phyloP scores from a whole-genome alignment of 129 eudicot genomes.

The Kitagawia praeruptora region DNA sequence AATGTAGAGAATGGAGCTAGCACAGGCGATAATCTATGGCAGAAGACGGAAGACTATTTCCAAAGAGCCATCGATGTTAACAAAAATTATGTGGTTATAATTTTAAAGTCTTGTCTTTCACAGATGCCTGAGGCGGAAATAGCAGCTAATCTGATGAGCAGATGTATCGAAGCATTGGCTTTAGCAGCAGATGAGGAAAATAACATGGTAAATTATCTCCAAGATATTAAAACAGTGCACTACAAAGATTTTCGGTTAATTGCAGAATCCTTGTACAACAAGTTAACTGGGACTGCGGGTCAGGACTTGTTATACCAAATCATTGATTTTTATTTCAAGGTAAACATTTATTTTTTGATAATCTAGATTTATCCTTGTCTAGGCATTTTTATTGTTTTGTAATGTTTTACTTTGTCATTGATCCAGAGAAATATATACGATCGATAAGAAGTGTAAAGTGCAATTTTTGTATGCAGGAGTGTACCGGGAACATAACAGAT shows the following conservation, averaged over 20 bases:
- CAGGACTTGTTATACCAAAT: constrained; percentile 64
- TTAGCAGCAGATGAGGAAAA: constrained; percentile 24
- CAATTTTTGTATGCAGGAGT: constrained; percentile 25
- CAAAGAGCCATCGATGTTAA: constrained; percentile 35
- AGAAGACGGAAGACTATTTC: constrained; percentile 52
- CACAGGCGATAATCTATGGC: constrained; percentile 29
- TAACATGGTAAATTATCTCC: constrained; percentile 29
- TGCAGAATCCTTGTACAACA: constrained; percentile 33
- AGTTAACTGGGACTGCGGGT: constrained; percentile 23
- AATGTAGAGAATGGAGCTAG: neutral
- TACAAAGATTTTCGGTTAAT: constrained; percentile 43
- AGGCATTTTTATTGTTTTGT: neutral
- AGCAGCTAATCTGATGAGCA: constrained; percentile 37
- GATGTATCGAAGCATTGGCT: constrained; percentile 58
- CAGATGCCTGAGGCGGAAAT: constrained; percentile 75
- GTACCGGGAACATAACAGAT: constrained; percentile 40
- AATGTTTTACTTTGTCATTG: neutral
- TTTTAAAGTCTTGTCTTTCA: constrained; percentile 40
- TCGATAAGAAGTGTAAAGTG: neutral
- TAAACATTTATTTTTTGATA: constrained; percentile 4
- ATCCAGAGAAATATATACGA: too few relatives aligned
- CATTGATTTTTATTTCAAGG: constrained; percentile 74
- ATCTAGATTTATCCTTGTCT: too few relatives aligned
- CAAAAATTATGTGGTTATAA: constrained; percentile 35
- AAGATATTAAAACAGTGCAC: constrained; percentile 29